Conservation (phyloP, 352 stramenopile genomes). For the Globisporangium paddicum region DNA sequence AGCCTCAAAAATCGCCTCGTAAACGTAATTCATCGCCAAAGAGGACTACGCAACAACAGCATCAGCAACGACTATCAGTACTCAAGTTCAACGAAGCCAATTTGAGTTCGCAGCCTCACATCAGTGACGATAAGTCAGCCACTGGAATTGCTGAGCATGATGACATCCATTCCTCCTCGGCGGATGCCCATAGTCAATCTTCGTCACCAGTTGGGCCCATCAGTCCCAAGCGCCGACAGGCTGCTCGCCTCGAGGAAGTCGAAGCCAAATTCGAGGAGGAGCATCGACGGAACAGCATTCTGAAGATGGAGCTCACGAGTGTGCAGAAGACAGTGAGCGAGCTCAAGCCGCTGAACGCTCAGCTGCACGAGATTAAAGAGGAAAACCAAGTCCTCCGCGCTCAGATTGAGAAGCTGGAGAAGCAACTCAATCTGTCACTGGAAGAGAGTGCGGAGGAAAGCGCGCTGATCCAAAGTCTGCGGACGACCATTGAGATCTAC, state of each 20-base stretch:
- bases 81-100: background rate
- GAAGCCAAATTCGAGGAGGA: conserved; percentile 49
- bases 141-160: too few species aligned
- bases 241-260: conserved; percentile 20
- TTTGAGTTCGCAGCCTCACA: background rate
- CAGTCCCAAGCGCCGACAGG: conserved; percentile 18
- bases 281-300: conserved; percentile 31
- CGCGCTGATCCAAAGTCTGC: conserved; percentile 56
- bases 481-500: conserved; percentile 53
- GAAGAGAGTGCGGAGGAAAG: conserved; percentile 45
- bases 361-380: conserved; percentile 27
- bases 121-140: too few species aligned
- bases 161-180: too few species aligned
- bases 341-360: conserved; percentile 36
- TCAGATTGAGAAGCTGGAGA: conserved; percentile 24
- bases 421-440: conserved; percentile 16
- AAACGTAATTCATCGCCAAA: conserved; percentile 8
- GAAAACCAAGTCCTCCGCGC: conserved; percentile 26
- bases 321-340: conserved; percentile 49
- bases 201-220: conserved; percentile 10
- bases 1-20: conserved; percentile 20
- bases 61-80: background rate
- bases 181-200: background rate
- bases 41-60: background rate
- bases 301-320: conserved; percentile 48